phyloP scores from a whole-genome alignment of 345 rosid species.

The Lenwebbia sp. region DNA sequence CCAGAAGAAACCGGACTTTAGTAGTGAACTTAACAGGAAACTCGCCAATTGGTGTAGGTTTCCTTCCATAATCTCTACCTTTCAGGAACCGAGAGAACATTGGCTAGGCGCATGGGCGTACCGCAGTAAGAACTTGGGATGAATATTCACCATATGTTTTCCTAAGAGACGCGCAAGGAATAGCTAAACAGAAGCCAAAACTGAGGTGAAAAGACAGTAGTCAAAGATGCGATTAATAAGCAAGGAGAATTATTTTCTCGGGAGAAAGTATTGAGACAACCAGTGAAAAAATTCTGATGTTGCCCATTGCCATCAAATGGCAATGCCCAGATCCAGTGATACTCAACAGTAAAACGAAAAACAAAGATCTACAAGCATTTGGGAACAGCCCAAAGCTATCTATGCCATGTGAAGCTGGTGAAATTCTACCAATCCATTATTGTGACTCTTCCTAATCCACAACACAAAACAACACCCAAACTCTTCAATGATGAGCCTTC shows the following conservation, averaged over 20 bases:
- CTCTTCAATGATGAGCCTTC: slow-evolving; percentile 19
- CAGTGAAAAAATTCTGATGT: not conserved
- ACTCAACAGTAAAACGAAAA: not conserved
- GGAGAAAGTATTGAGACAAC: not conserved
- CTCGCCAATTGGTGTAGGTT: not conserved
- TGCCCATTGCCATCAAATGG: not conserved
- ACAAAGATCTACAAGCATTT: not conserved
- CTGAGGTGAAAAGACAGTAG: not conserved
- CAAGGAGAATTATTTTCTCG: not conserved
- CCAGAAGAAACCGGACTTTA: not conserved
- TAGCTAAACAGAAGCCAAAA: not conserved
- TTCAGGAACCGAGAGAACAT: not conserved
- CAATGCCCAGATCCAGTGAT: not conserved
- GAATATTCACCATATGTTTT: not conserved
- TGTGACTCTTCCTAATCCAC: not conserved
- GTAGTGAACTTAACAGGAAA: not conserved
- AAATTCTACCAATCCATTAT: slow-evolving; percentile 3
- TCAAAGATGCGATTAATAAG: not conserved
- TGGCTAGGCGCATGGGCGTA: not conserved
- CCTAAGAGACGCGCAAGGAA: not conserved
- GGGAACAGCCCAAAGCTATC: not conserved
- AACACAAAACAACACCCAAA: not conserved
- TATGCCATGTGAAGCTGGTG: not conserved
- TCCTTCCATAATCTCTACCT: not conserved
- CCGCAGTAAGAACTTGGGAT: not conserved